phyloP scores from a whole-genome alignment of 768 basidiomycete species.

The Dendrothele bispora region DNA sequence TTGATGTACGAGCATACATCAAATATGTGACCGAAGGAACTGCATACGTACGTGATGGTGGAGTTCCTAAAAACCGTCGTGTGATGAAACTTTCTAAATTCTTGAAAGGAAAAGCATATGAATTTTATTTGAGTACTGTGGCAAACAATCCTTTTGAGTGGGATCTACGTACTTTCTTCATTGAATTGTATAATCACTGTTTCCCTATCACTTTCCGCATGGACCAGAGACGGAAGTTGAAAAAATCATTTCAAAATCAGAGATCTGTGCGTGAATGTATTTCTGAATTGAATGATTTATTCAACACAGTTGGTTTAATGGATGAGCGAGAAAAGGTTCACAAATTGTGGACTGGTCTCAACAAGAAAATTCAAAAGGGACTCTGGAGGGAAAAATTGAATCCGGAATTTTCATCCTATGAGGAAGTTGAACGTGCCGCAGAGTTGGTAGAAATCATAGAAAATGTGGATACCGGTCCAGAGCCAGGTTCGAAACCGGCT shows the following conservation, averaged over 20 bases:
- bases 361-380: constrained; percentile 23
- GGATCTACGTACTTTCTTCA: neutral
- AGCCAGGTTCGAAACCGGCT: too few species aligned
- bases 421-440: constrained; percentile 22
- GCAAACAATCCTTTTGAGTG: constrained; percentile 2
- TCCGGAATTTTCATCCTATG: constrained; percentile 24
- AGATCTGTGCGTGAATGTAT: constrained; percentile 27
- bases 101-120: neutral
- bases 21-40: constrained; percentile 6
- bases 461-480: too few species aligned
- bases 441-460: constrained; percentile 26
- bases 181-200: constrained; percentile 3
- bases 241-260: constrained; percentile 12
- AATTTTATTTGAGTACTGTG: constrained; percentile 2
- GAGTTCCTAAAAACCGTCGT: constrained; percentile 3
- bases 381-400: constrained; percentile 26
- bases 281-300: constrained; percentile 26
- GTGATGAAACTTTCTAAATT: constrained; percentile 1
- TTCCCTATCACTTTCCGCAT: constrained; percentile 21
- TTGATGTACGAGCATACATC: neutral
- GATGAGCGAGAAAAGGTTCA: constrained; percentile 7
- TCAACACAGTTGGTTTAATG: constrained; percentile 2
- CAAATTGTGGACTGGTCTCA: constrained; percentile 7
- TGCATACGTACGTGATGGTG: constrained; percentile 5
- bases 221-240: constrained; percentile 12